Conservation (phyloP, 306 rosid species). For the Sphenostylis stenocarpa region DNA sequence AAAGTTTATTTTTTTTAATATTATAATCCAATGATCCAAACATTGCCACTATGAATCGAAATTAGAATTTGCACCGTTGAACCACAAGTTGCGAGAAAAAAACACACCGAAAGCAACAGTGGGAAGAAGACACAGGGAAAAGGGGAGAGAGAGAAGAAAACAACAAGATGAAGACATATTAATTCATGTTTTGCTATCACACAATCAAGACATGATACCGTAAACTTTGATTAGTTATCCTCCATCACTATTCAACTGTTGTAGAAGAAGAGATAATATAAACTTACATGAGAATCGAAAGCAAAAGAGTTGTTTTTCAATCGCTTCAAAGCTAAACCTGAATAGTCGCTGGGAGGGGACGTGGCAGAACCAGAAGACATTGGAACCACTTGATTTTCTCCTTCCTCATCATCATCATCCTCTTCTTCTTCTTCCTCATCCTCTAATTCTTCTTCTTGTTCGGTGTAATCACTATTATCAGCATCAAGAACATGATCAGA, state of each 20-base stretch:
- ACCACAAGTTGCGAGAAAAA: background rate
- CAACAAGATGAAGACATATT: too few species aligned
- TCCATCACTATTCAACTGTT: too few species aligned
- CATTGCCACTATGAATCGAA: background rate
- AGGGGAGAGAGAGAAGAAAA: background rate
- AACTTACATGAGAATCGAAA: slow-evolving; percentile 13
- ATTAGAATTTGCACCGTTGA: background rate
- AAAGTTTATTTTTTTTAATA: too few species aligned
- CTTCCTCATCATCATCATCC: slow-evolving; percentile 15
- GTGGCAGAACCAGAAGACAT: slow-evolving; percentile 37
- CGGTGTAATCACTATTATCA: background rate
- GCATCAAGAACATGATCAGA: background rate
- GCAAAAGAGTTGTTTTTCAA: background rate
- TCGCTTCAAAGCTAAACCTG: background rate
- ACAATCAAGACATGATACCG: too few species aligned
- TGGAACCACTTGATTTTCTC: slow-evolving; percentile 75
- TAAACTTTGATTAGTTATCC: too few species aligned
- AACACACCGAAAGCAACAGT: background rate
- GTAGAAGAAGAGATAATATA: too few species aligned
- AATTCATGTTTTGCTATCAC: too few species aligned
- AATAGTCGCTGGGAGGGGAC: background rate
- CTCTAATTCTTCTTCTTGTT: background rate
- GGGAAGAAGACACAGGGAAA: background rate
- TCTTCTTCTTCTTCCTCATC: background rate
- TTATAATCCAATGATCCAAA: background rate